phyloP scores from a whole-genome alignment of 495 filamentous ascomycete genomes.

The Beverwykella pulmonaria region DNA sequence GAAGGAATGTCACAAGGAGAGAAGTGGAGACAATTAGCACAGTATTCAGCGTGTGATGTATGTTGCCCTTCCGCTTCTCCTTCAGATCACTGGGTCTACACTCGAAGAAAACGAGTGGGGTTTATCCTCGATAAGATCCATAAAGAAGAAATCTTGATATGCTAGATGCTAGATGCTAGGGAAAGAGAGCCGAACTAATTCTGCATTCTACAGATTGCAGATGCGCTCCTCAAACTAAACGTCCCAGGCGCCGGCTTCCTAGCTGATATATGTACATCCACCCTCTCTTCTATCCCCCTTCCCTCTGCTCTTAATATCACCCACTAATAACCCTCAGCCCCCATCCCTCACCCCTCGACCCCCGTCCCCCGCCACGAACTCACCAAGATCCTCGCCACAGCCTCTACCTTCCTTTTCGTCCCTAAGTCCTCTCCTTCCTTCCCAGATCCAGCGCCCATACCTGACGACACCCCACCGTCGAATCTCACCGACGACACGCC shows the following conservation, averaged over 20 bases:
- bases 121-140: too few species aligned
- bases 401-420: constrained; percentile 66
- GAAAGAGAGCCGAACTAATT: too few species aligned
- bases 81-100: too few species aligned
- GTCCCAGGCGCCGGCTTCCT: constrained; percentile 53
- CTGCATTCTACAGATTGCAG: constrained; percentile 46
- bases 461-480: constrained; percentile 42
- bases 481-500: constrained; percentile 55
- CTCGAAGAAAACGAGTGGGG: too few species aligned
- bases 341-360: constrained; percentile 15
- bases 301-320: neutral
- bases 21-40: constrained; percentile 15
- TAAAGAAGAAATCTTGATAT: too few species aligned
- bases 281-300: neutral
- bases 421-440: constrained; percentile 49
- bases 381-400: constrained; percentile 58
- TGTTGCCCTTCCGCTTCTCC: neutral
- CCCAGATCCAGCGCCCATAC: constrained; percentile 35
- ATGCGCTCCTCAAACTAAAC: constrained; percentile 45
- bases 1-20: too few species aligned
- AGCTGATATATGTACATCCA: constrained; percentile 60
- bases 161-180: too few species aligned
- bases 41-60: constrained; percentile 66
- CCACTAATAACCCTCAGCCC: constrained; percentile 19
- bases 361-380: constrained; percentile 30